Evolutionary conservation across 768 basidiomycete genomes (phyloP), one percentile per base, ranked within the genome.

Genomic region (Pleurotus cornucopiae): DNA sequence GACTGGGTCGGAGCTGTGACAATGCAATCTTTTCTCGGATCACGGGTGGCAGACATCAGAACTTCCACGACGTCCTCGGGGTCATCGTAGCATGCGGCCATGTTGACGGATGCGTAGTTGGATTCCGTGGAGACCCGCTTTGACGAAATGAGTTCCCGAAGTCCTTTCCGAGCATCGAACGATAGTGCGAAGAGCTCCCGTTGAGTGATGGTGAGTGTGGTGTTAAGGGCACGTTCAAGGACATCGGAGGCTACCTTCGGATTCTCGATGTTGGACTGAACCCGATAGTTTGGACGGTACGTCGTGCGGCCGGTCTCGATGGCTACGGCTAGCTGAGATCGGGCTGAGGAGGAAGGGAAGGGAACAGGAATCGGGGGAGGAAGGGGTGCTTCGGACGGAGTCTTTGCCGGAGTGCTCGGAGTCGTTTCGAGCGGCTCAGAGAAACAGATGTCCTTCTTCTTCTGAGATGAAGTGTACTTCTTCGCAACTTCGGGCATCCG

Each of bases 131-230:
- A 11, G n/a, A 40, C 47, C 0, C 63, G 41, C 16, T 59, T 58
- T 5, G 60, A 48, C 3, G 65, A 64, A 2, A 60, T 62, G 0
- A 54, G 57, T 5, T 66, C 66, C 1, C 58, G 56, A 46, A 57
- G 40, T 13, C 59, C 56, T 4, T 56, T 23, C 9, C 62, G 62
- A 18, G 64, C 49, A 7, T 66, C 66, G 2, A 63, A 63, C 0
- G 66, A 34, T 2, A 67, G 49, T 2, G 63, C 61, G 0, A 67
- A 45, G 0, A 66, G 54, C 45, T 66, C 60, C 1, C 63, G 56
- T 25, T 60, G 57, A 0, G 63, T 60, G n/a, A 68, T 16, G 1
- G 64, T 64, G 9, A 68, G 34, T 0, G 59, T 34, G 0, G 62
- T 21, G 18, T 68, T 47, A 4, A 69, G 37, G 2, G 63, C 57